Evolutionary conservation across 768 basidiomycete species (phyloP).

Genomic region (Roridomyces roridus): DNA sequence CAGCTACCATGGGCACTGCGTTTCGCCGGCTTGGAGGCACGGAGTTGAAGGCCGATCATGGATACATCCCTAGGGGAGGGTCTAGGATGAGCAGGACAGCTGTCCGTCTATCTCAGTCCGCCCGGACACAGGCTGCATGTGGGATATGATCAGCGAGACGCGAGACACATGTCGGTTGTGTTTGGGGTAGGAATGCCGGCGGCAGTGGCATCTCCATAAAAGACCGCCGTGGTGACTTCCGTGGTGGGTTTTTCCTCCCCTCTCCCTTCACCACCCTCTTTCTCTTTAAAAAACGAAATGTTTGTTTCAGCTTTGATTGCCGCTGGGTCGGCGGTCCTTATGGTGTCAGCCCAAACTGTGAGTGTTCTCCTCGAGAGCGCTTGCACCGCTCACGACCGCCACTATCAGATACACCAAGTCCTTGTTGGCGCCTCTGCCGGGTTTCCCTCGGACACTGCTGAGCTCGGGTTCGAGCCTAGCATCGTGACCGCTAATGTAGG

Average conservation of each 20-base stretch:
- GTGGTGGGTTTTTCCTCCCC: background rate
- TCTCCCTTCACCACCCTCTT: background rate
- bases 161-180: too few species aligned
- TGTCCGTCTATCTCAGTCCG: too few species aligned
- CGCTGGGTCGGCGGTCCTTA: background rate
- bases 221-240: background rate
- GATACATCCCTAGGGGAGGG: too few species aligned
- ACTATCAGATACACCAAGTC: background rate
- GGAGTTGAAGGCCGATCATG: too few species aligned
- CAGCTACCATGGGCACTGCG: background rate
- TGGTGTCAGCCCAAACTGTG: conserved; percentile 1
- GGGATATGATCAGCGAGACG: too few species aligned
- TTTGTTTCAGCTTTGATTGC: background rate
- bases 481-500: background rate
- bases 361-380: background rate
- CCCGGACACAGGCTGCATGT: too few species aligned
- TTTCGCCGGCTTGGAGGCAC: too few species aligned
- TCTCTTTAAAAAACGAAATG: background rate
- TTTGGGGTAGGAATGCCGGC: too few species aligned
- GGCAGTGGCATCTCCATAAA: background rate
- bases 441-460: too few species aligned
- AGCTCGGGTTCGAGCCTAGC: background rate
- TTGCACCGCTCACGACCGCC: background rate
- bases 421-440: too few species aligned
- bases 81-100: too few species aligned